Evolutionary conservation across 2,329 filamentous ascomycete genomes (phyloP).

Genomic region (Onygenales sp.): DNA sequence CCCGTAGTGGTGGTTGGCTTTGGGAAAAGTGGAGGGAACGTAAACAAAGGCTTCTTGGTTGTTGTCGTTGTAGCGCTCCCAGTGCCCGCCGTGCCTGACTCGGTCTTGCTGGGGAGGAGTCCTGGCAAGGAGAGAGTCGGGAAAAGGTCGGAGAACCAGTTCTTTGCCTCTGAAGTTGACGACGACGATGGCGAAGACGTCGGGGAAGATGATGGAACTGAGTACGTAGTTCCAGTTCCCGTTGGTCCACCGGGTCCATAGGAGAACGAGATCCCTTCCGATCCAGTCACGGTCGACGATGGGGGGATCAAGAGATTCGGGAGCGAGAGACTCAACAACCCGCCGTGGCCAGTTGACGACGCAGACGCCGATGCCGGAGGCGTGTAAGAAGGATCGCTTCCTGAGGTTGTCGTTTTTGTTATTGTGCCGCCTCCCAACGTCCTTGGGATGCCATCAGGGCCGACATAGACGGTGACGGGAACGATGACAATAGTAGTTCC

Average conservation of each 20-base stretch:
- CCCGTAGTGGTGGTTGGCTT: conserved; percentile 7
- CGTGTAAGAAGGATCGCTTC: neutral
- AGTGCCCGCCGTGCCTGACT: neutral
- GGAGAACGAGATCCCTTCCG: neutral
- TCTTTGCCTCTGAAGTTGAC: neutral
- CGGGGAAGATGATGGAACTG: neutral
- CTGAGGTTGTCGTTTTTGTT: conserved; percentile 11
- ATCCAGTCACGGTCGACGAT: neutral
- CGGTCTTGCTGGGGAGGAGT: neutral
- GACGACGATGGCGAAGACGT: neutral
- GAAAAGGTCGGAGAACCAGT: neutral
- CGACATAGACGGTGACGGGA: conserved; percentile 10
- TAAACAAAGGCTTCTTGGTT: conserved; percentile 3
- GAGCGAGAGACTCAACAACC: neutral
- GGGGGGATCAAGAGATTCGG: neutral
- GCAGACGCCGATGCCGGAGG: neutral
- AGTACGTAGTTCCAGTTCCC: neutral
- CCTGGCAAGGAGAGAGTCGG: neutral
- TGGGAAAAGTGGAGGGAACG: conserved; percentile 7
- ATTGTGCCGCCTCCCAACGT: conserved; percentile 11
- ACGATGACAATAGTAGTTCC: conserved; percentile 7
- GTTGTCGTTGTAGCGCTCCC: conserved; percentile 2
- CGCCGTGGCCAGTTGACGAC: neutral
- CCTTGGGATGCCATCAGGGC: conserved; percentile 6
- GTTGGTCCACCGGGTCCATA: neutral